These are phyloP conservation scores for Jackrogersella minutella DNA, from an alignment of 495 filamentous ascomycete genomes.

Conservation along the genomic window DNA sequence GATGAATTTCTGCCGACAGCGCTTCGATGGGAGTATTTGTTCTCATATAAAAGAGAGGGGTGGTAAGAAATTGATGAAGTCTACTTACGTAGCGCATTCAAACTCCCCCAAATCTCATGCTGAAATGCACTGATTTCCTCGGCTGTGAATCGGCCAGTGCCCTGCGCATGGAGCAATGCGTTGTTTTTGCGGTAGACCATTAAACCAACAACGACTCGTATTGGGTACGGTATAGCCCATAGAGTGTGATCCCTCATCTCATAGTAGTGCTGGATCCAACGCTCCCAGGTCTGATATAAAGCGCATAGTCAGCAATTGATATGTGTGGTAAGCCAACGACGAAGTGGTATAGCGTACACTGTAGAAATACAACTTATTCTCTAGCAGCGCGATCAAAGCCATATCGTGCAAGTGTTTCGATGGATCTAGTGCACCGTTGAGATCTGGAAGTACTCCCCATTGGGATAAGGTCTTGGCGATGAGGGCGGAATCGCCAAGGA, in stretches of 20 bases:
- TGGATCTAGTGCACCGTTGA: conserved; percentile 54
- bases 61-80: background rate
- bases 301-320: background rate
- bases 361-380: conserved; percentile 67
- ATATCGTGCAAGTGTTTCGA: conserved; percentile 57
- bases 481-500: conserved; percentile 60
- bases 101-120: conserved; percentile 60
- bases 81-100: conserved; percentile 51
- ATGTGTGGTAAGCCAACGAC: background rate
- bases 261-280: conserved; percentile 69
- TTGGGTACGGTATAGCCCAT: conserved; percentile 55
- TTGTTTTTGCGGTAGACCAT: conserved; percentile 56
- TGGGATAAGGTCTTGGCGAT: conserved; percentile 58
- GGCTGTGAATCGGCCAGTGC: conserved; percentile 57
- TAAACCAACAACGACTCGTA: conserved; percentile 62
- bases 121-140: conserved; percentile 59
- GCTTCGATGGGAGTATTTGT: too few species aligned
- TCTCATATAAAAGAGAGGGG: too few species aligned
- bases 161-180: conserved; percentile 61
- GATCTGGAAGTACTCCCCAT: conserved; percentile 52
- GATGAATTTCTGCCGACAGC: too few species aligned
- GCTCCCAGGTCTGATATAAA: conserved; percentile 50
- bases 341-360: background rate
- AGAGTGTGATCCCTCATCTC: conserved; percentile 64
- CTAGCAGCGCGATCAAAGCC: conserved; percentile 61